A percentile compares a stretch with the other conserved stretches of the same genome.
Conservation (phyloP, 768 basidiomycete species). For the Stropharia rugosoannulata region DNA sequence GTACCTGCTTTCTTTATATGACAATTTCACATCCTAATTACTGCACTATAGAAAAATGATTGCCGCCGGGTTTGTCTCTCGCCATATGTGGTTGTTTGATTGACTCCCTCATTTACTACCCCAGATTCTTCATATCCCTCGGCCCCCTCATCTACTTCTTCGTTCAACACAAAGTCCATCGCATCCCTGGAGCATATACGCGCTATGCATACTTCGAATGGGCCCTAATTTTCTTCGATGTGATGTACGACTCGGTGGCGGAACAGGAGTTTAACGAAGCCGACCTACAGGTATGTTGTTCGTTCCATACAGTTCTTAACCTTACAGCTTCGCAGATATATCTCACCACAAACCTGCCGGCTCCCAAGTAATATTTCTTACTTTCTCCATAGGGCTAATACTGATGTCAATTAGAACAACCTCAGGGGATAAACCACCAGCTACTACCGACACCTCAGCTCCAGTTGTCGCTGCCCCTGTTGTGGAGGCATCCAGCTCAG, state of each 20-base stretch:
- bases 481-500: not conserved
- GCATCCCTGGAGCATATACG: conserved; percentile 85
- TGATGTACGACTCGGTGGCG: conserved; percentile 69
- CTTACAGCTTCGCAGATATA: conserved; percentile 20
- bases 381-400: not conserved
- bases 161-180: conserved; percentile 80
- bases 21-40: not conserved
- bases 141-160: conserved; percentile 82
- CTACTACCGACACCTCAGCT: not conserved
- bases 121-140: conserved; percentile 70
- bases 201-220: conserved; percentile 87
- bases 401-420: not conserved
- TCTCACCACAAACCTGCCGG: conserved; percentile 14
- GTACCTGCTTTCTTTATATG: conserved; percentile 32
- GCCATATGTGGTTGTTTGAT: not conserved
- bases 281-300: conserved; percentile 47
- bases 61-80: conserved; percentile 44
- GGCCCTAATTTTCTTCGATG: conserved; percentile 73
- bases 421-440: not conserved
- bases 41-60: conserved; percentile 45
- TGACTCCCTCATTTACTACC: conserved; percentile 3
- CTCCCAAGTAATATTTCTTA: conserved; percentile 27
- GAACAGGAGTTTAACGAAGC: conserved; percentile 57
- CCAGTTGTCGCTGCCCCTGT: not conserved
- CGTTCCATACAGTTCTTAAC: not conserved